Base-by-base conservation (phyloP, 2,329 filamentous ascomycete species). In the Cladophialophora psammophila region DNA sequence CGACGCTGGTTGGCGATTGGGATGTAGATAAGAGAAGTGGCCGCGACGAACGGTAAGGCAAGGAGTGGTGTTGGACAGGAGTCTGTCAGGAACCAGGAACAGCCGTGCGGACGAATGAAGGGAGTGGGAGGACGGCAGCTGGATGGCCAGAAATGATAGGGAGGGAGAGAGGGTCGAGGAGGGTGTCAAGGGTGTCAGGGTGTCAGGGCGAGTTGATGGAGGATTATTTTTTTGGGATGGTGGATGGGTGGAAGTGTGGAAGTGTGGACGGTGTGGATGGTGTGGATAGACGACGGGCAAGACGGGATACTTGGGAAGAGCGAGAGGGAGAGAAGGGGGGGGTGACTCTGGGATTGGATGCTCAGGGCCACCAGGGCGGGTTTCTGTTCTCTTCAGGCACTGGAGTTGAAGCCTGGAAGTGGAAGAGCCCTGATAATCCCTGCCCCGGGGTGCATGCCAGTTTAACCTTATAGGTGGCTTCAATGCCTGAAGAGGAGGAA, bases 21-120 rank as follows among this genome's bases (percentile, higher is more conserved):
- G 35, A 36, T 26, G 63, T 64, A 62, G 65, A 60, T 60, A 68
- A 66, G 60, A 67, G 63, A 20, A 31, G 34, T 52, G 63, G 38
- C 34, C 60, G 35, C 52, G 60, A 54, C 58, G 53, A 68, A 64
- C 65, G 31, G 63, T 57, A 58, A 57, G 58, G 65, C 63, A 56
- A 65, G 62, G 35, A 50, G 32, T 34, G 60, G 20, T 59, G 55
- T 63, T 67, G 48, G 40, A 59, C 31, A 50, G 35, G 53, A 60
- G 58, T 59, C 57, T 58, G 48, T 60, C 65, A 67, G 68, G 68
- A 69, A 69, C 68, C 64, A 67, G 65, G 65, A 63, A 69, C 68
- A 32, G 34, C 34, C 34, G 38, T 50, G 45, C 57, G 67, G 53
- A 42, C 68, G 61, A 69, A 67, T 69, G 64, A 60, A 56, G 57